These are phyloP conservation scores for Parasarocladium wereldwijsianum DNA, from an alignment of 2,329 filamentous ascomycete genomes.

Conservation along the genomic window DNA sequence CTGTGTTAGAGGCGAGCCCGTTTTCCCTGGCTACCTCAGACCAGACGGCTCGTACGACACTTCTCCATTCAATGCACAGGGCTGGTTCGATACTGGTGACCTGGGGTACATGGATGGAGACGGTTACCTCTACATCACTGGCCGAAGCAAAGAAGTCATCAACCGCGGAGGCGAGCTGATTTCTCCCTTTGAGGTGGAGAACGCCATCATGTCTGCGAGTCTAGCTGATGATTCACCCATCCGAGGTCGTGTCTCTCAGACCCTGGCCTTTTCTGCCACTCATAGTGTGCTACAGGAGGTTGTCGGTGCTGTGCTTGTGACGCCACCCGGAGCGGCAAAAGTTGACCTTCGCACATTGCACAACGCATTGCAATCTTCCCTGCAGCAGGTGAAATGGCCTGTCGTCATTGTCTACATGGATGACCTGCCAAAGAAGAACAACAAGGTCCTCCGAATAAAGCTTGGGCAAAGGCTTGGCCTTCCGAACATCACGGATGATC, in stretches of 20 bases:
- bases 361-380: conserved; percentile 25
- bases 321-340: conserved; percentile 24
- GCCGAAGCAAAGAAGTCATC: conserved; percentile 40
- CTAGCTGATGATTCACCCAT: conserved; percentile 25
- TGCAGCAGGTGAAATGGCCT: conserved; percentile 39
- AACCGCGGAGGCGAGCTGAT: conserved; percentile 45
- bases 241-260: conserved; percentile 29
- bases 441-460: conserved; percentile 41
- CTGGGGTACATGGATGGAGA: conserved; percentile 35
- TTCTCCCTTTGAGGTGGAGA: conserved; percentile 43
- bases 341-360: conserved; percentile 34
- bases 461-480: conserved; percentile 32
- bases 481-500: conserved; percentile 27
- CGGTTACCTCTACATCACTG: conserved; percentile 38
- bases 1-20: conserved; percentile 33
- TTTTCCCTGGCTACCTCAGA: conserved; percentile 34
- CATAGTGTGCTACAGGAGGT: conserved; percentile 41
- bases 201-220: conserved; percentile 34
- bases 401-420: conserved; percentile 38
- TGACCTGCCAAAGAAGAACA: conserved; percentile 37
- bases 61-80: conserved; percentile 28
- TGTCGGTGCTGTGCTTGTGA: conserved; percentile 36
- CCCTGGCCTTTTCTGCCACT: conserved; percentile 35
- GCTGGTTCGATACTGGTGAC: conserved; percentile 41
- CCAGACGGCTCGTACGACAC: conserved; percentile 26